Conservation (phyloP, 345 rosid genomes). For the Mercurialis annua region DNA sequence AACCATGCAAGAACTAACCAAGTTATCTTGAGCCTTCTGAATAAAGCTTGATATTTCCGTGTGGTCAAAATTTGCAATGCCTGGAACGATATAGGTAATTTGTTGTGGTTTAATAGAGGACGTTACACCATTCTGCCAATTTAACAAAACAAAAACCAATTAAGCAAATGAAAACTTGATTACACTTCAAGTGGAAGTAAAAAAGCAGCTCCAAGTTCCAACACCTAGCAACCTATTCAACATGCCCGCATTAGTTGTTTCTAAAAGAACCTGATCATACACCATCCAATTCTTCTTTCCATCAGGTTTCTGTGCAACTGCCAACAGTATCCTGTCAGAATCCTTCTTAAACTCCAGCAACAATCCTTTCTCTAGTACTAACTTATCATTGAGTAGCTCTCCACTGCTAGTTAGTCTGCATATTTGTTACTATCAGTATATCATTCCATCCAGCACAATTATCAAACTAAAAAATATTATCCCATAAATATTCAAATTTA, state of each 20-base stretch:
- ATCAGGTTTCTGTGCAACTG: constrained; percentile 80
- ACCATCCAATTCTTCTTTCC: constrained; percentile 99
- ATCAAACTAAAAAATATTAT: not conserved
- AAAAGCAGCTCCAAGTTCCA: constrained; percentile 18
- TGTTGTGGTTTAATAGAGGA: constrained; percentile 87
- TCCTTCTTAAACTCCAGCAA: constrained; percentile 92
- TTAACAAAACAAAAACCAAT: constrained; percentile 5
- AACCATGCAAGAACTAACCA: constrained; percentile 51
- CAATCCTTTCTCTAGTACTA: constrained; percentile 58
- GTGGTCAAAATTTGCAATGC: constrained; percentile 69
- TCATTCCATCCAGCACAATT: not conserved
- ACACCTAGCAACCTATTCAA: constrained; percentile 56
- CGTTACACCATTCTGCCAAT: constrained; percentile 64
- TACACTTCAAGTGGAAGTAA: not conserved
- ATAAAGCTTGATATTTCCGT: constrained; percentile 58
- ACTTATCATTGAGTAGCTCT: constrained; percentile 69
- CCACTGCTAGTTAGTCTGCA: constrained; percentile 60
- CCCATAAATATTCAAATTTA: no score
- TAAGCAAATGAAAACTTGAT: not conserved
- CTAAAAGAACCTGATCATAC: constrained; percentile 82
- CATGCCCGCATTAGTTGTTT: constrained; percentile 42
- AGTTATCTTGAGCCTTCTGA: constrained; percentile 60
- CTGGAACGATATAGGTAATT: constrained; percentile 77
- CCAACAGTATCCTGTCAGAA: constrained; percentile 65
- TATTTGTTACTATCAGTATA: constrained; percentile 17